Base-by-base conservation (phyloP, 768 basidiomycete genomes). In the Xerocomus potaroensis region DNA sequence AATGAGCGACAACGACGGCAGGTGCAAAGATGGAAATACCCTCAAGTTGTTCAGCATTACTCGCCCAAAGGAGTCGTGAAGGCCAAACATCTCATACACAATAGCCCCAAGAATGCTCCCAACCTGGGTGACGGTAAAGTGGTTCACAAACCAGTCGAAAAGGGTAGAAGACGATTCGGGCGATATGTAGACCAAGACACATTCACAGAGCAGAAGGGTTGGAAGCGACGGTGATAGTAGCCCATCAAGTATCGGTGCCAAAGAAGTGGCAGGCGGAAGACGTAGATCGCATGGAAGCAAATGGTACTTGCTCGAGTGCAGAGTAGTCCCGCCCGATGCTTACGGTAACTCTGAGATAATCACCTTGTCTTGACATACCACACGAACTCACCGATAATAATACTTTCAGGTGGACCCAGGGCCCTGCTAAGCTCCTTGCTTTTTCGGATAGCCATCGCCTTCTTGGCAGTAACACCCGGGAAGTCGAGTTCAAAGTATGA, bases 11-110 rank as follows among this genome's bases (percentile, higher is more conserved):
- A 11, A 23, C 30, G 43, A 23, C 26, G 15, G 38, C 8, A 10
- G 24, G 26, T 16, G 18, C 16, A 18, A 8, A 26, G 30, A 7
- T 27, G 47, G 70, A 11, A 16, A 48, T 53, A 89, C 93, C 72
- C 77, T 81, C 40, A 97, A 73, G 65, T 98, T 98, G 37, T 78
- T 78, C 46, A 84, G 69, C 93, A 99, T 97, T 18, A 98, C 88
- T 24, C 76, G 75, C n/a, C 95, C 96, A 67, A 98, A 98, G 0
- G 81, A 58, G 60, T 97, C 95, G 16, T 80, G 74, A 4, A 97
- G 71, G 2, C 84, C 86, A 61, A 91, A 94, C 88, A 97, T 97
- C 63, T 97, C 95, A 59, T 98, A 97, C 15, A 92, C 75, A 8
- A 91, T 66, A 3, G 75, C 78, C 22, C 80, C 83, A 1, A 81